Base-by-base conservation (phyloP, 305 asterid genomes). In the Fraxinus albicans region DNA sequence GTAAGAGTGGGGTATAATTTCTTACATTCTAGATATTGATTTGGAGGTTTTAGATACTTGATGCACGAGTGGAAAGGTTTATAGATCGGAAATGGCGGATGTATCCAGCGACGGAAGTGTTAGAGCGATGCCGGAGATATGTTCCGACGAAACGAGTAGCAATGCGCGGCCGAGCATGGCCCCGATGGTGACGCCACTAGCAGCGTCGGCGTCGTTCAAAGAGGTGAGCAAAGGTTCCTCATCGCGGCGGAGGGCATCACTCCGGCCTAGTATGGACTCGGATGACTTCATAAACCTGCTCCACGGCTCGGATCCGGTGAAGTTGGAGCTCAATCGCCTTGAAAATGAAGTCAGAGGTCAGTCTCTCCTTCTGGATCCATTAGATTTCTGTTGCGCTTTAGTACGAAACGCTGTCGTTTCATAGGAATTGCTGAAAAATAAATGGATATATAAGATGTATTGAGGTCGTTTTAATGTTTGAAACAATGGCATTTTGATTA, bases 241-340 rank as follows among this genome's bases (percentile, higher is more conserved):
- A 85, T 84, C 94, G 81, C 89, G 99, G 91, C 88, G 98, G 87
- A 90, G 98, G 86, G 89, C 94, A 89, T 86, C 97, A 86, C 89
- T 89, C 81, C 88, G 98, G 90, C 96, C 96, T 13, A 94, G 98
- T 81, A 85, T 94, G 27, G 99, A 96, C 84, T 94, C 98, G 7
- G 99, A 96, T 76, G 99, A 96, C 87, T 93, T 96, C 83, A 83
- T 96, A 40, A 96, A 92, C 89, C 86, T 94, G 85, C 97, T 96
- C 78, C 99, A 96, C 85, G 99, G 99, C 21, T 96, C 98, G 92
- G 99, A 96, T 96, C 99, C 99, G 92, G 98, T 96, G 89, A 94
- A 90, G 93, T 17, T 96, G 87, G 99, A 96, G 92, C 99, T 96
- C 85, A 96, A 94, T 91, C 95, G 99, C 72, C 95, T 96, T 77